A percentile compares a stretch with the other conserved stretches of the same genome.
Conservation (phyloP, 2,329 filamentous ascomycete genomes). For the Domatiomyces catenatus region DNA sequence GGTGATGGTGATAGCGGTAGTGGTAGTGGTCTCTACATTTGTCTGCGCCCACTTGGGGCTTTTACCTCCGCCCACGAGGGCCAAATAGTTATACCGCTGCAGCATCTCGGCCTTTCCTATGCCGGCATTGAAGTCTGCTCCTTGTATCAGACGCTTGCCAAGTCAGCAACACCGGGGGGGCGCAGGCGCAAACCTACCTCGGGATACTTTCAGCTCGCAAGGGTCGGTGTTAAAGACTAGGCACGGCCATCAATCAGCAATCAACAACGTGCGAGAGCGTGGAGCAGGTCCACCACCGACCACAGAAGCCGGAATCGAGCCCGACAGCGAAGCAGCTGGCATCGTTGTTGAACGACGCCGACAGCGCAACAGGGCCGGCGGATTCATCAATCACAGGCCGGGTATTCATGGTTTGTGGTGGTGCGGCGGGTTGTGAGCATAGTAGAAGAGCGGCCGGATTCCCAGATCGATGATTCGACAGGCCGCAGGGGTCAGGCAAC, state of each 20-base stretch:
- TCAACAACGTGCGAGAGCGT: constrained; percentile 7
- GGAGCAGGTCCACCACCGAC: constrained; percentile 34
- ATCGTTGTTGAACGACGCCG: constrained; percentile 72
- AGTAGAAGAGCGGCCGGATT: background rate
- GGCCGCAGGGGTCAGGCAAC: background rate
- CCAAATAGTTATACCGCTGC: constrained; percentile 71
- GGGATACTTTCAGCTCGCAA: constrained; percentile 52
- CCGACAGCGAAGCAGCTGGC: constrained; percentile 76
- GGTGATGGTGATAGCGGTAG: background rate
- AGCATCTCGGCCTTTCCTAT: constrained; percentile 77
- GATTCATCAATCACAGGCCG: constrained; percentile 69
- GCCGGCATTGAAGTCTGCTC: constrained; percentile 59
- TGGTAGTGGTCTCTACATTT: constrained; percentile 40
- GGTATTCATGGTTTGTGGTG: constrained; percentile 56
- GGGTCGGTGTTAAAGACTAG: constrained; percentile 59
- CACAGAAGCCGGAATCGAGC: constrained; percentile 69
- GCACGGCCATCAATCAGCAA: background rate
- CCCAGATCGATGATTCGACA: background rate
- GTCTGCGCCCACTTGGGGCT: constrained; percentile 75
- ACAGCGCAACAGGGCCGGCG: constrained; percentile 59
- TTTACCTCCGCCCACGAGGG: constrained; percentile 74
- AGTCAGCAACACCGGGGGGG: background rate
- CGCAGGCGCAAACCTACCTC: constrained; percentile 29
- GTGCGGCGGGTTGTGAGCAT: background rate
- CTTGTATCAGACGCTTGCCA: background rate